These are phyloP conservation scores for Fusarium goolgardi DNA, from an alignment of 2,329 filamentous ascomycete species.

Conservation along the genomic window DNA sequence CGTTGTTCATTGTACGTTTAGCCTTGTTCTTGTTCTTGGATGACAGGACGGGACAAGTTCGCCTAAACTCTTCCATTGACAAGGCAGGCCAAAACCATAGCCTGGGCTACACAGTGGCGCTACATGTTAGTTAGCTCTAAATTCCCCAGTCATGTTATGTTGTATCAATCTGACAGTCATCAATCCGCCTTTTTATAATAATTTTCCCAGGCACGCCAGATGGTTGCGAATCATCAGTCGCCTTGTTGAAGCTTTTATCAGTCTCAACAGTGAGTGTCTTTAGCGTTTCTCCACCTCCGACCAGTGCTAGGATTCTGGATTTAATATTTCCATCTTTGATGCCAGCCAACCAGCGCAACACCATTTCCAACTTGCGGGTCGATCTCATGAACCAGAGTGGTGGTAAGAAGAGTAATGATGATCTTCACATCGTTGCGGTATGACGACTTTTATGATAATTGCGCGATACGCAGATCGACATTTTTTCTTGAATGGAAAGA, in stretches of 20 bases:
- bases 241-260: too few species aligned
- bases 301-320: too few species aligned
- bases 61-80: background rate
- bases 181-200: background rate
- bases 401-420: background rate
- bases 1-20: background rate
- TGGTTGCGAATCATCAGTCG: too few species aligned
- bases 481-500: background rate
- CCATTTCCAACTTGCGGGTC: background rate
- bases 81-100: background rate
- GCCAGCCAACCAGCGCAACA: background rate
- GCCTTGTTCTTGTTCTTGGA: background rate
- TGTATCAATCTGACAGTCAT: background rate
- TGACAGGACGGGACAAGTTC: background rate
- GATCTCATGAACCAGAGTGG: background rate
- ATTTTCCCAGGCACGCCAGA: background rate
- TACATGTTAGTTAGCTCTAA: background rate
- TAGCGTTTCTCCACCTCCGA: too few species aligned
- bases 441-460: background rate
- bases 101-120: too few species aligned
- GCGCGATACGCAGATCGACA: background rate
- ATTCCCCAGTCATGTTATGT: background rate
- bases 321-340: too few species aligned
- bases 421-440: background rate
- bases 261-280: too few species aligned